These are phyloP conservation scores for Cadophora malorum DNA, from an alignment of 2,329 filamentous ascomycete species.

Conservation along the genomic window DNA sequence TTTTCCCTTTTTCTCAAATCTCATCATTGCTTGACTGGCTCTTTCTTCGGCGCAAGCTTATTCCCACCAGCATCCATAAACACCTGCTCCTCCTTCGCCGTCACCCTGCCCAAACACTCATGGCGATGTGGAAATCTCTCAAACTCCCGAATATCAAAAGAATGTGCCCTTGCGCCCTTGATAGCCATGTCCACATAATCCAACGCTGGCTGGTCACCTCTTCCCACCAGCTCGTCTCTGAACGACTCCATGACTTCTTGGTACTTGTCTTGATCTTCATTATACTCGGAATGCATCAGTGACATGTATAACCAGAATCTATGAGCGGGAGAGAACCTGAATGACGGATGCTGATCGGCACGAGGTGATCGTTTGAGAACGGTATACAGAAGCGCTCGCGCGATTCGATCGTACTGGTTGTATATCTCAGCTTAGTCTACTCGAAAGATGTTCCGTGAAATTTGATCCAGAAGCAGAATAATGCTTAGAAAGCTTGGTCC, in stretches of 20 bases:
- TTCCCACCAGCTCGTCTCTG: neutral
- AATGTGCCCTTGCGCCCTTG: neutral
- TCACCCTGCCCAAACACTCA: neutral
- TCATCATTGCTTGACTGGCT: neutral
- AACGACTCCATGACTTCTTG: neutral
- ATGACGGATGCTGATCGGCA: neutral
- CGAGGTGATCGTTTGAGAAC: neutral
- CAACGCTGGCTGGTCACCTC: neutral
- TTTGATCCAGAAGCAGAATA: neutral
- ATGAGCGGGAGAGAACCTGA: neutral
- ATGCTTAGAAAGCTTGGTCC: neutral
- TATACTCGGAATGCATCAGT: neutral
- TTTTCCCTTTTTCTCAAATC: no score
- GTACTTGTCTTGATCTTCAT: neutral
- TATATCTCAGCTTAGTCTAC: neutral
- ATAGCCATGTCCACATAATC: slow-evolving; percentile 3
- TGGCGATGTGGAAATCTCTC: neutral
- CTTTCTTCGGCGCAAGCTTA: neutral
- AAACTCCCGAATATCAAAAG: slow-evolving; percentile 1
- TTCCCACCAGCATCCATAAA: slow-evolving; percentile 2
- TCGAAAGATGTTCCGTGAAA: neutral
- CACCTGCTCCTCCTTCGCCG: neutral
- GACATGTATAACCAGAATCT: neutral
- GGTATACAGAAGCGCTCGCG: neutral
- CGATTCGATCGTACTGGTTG: neutral